These are phyloP conservation scores for Scheffersomyces cryptocercus DNA, from an alignment of 1,139 yeast species.

Conservation along the genomic window DNA sequence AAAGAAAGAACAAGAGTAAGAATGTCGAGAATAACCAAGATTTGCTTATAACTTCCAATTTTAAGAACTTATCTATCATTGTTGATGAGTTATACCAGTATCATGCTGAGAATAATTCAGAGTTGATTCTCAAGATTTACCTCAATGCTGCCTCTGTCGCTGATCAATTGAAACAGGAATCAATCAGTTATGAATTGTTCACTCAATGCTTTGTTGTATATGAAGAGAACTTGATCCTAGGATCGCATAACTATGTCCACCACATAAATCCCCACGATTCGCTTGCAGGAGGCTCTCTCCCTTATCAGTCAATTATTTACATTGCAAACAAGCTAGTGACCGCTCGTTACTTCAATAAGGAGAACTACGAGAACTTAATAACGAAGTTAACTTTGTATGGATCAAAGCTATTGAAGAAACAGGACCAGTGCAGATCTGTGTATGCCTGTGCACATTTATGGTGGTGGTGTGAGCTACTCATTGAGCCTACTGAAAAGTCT, in stretches of 20 bases:
- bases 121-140: constrained; percentile 50
- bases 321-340: constrained; percentile 65
- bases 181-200: constrained; percentile 81
- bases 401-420: constrained; percentile 83
- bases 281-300: constrained; percentile 37
- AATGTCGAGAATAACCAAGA: constrained; percentile 22
- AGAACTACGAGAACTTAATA: constrained; percentile 76
- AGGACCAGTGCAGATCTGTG: constrained; percentile 92
- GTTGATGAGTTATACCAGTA: constrained; percentile 65
- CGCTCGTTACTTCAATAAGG: constrained; percentile 57
- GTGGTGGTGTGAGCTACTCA: constrained; percentile 74
- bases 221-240: constrained; percentile 63
- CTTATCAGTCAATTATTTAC: constrained; percentile 41
- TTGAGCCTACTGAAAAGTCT: constrained; percentile 21
- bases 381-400: constrained; percentile 87
- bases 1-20: constrained; percentile 15
- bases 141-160: constrained; percentile 66
- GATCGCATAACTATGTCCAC: constrained; percentile 16
- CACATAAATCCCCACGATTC: constrained; percentile 38
- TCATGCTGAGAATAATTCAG: constrained; percentile 50
- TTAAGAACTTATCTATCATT: constrained; percentile 73
- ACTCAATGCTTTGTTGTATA: constrained; percentile 86
- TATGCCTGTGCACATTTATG: constrained; percentile 87
- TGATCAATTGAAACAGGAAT: constrained; percentile 61
- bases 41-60: constrained; percentile 48